Conservation (phyloP, 2,329 filamentous ascomycete genomes). For the Sarocladium oryzae region DNA sequence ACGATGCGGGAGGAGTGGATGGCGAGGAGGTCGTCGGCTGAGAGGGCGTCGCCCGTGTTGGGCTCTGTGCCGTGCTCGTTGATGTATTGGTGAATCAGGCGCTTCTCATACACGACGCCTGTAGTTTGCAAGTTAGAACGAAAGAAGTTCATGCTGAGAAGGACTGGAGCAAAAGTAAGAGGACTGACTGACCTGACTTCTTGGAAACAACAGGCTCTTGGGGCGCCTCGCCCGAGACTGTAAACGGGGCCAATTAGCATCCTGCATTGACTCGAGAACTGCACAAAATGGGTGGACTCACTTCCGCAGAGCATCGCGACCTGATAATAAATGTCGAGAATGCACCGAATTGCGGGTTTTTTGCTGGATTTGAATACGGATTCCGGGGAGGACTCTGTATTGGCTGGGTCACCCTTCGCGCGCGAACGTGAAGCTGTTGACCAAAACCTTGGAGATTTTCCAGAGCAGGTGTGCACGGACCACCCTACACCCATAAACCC, state of each 20-base stretch:
- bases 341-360: background rate
- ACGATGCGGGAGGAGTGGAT: conserved; percentile 80
- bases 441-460: conserved; percentile 7
- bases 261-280: background rate
- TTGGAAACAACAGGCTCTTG: conserved; percentile 91
- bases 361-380: background rate
- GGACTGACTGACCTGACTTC: conserved; percentile 64
- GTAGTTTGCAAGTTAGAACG: conserved; percentile 8
- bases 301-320: conserved; percentile 44
- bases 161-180: too few species aligned
- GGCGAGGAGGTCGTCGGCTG: conserved; percentile 77
- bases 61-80: conserved; percentile 90
- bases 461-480: conserved; percentile 20
- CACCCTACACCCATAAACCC: conserved; percentile 12
- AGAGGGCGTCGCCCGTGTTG: conserved; percentile 77
- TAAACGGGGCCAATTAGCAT: background rate
- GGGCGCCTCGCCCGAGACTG: conserved; percentile 94
- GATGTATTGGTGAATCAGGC: conserved; percentile 91
- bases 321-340: conserved; percentile 8
- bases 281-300: conserved; percentile 21
- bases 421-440: conserved; percentile 7
- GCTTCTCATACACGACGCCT: conserved; percentile 91
- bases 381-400: too few species aligned
- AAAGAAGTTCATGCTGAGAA: too few species aligned
- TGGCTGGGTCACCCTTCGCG: background rate